Base-by-base conservation (phyloP, 345 rosid genomes). In the Eucalyptus erythrocorys region DNA sequence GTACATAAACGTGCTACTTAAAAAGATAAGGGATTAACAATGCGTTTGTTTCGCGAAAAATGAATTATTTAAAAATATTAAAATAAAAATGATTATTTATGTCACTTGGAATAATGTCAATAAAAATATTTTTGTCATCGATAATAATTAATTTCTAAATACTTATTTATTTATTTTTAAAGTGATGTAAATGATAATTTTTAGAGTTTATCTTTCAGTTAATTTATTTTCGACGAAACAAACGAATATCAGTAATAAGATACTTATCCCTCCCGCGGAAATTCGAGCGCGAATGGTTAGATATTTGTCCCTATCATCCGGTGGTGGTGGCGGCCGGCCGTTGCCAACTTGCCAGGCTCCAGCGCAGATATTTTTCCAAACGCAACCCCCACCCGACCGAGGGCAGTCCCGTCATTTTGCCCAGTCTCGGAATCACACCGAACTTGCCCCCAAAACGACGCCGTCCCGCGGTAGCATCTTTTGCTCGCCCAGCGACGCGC, bases 381-480 rank as follows among this genome's bases (percentile, higher is more conserved):
- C 57, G 57, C 26, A 21, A 5, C 26, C 34, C 37, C 27, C 66
- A 49, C 37, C 27, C 66, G 61, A 21, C 26, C 32, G n/a, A 53
- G 92, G 89, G 34, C 51, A 85, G 5, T 88, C 81, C n/a, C 64
- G 89, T 85, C 90, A 87, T 68, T 68, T 48, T 43, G 57, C 19
- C 51, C 19, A 49, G 51, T 17, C 57, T 51, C 57, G 57, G 10
- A 21, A 51, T 51, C 21, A 51, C 10, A 2, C 61, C 30, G 30
- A 10, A 5, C 30, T 3, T 3, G 61, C 12, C 61, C 19, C 13
- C 4, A 51, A 91, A 87, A 87, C 89, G 91, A 43, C 91, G 19
- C 40, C 89, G 91, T 48, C 61, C 30, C 30, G 30, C 5, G 37
- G 30, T 19, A 42, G 91, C 92, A 90, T 92, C 95, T 91, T 91